A percentile compares a stretch with the other conserved stretches of the same genome.
phyloP scores from a whole-genome alignment of 257 asterid species.

The Agastache rugosa region DNA sequence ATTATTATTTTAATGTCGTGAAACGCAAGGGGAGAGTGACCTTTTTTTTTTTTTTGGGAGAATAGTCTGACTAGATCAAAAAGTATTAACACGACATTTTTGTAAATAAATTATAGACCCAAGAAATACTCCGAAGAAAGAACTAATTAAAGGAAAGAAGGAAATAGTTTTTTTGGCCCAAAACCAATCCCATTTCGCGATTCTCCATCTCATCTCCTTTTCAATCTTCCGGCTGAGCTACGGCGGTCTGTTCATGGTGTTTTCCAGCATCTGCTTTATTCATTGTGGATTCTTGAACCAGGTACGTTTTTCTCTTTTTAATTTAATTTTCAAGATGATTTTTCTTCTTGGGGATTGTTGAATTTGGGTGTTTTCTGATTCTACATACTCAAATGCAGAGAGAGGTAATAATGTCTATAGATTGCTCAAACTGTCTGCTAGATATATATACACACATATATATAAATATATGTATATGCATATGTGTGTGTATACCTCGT shows the following conservation, averaged over 20 bases:
- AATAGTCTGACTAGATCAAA: not conserved
- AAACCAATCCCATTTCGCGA: conserved; percentile 19
- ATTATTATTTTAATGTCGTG: too few relatives aligned
- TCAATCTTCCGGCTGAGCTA: conserved; percentile 15
- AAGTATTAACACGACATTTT: not conserved
- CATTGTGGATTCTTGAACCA: conserved; percentile 14
- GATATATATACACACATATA: not conserved
- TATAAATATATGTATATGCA: not conserved
- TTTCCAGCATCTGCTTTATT: conserved; percentile 15
- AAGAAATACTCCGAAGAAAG: not conserved
- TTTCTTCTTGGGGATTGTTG: not conserved
- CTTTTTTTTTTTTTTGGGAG: too few relatives aligned
- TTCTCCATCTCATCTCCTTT: conserved; percentile 23
- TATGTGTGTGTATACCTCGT: not conserved
- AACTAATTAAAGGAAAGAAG: not conserved
- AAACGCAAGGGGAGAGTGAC: too few relatives aligned
- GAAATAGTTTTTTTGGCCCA: conserved; percentile 6
- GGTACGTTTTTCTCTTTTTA: conserved; percentile 22
- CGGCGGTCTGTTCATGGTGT: conserved; percentile 34
- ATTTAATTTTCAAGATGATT: not conserved
- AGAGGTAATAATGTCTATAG: conserved; percentile 11
- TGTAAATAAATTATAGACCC: not conserved
- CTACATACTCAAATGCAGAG: not conserved
- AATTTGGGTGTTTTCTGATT: conserved; percentile 5
- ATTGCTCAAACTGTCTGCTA: not conserved